Percentiles rank a stretch among this genome's conserved stretches.
phyloP scores from a whole-genome alignment of 23 red algal species.

The Pyropia yezoensis region DNA sequence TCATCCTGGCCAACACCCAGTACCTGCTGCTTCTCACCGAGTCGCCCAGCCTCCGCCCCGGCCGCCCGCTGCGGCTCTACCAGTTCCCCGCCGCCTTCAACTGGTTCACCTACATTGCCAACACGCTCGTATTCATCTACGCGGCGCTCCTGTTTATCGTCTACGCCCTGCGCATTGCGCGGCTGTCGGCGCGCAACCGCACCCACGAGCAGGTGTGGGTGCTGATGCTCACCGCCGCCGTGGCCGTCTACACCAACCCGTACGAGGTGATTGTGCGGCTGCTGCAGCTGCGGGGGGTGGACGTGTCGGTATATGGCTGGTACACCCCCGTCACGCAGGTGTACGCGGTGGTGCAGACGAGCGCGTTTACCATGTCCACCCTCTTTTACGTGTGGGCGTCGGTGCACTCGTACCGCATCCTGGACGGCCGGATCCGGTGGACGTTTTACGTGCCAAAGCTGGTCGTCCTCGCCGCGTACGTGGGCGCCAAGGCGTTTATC shows the following conservation, averaged over 20 bases:
- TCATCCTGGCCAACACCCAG: constrained; percentile 39
- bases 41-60: constrained; percentile 2
- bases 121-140: constrained; percentile 45
- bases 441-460: constrained; percentile 65
- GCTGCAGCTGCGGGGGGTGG: constrained; percentile 20
- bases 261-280: constrained; percentile 46
- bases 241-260: constrained; percentile 45
- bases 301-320: constrained; percentile 19
- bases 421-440: constrained; percentile 17
- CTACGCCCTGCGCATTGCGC: constrained; percentile 33
- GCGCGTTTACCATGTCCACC: constrained; percentile 48
- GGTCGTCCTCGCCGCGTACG: constrained; percentile 24
- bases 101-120: constrained; percentile 22
- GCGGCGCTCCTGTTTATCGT: constrained; percentile 24
- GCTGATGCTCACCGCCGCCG: constrained; percentile 32
- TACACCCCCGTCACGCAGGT: constrained; percentile 30
- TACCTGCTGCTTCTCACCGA: constrained; percentile 22
- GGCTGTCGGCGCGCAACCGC: constrained; percentile 23
- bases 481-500: constrained; percentile 35
- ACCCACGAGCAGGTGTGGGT: constrained; percentile 65
- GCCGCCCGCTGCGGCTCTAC: constrained; percentile 20
- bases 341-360: constrained; percentile 42
- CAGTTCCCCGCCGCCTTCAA: constrained; percentile 21
- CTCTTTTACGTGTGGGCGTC: constrained; percentile 63
- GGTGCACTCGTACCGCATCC: constrained; percentile 53